phyloP scores from a whole-genome alignment of 129 eudicot genomes.

The Oenanthe sinensis region DNA sequence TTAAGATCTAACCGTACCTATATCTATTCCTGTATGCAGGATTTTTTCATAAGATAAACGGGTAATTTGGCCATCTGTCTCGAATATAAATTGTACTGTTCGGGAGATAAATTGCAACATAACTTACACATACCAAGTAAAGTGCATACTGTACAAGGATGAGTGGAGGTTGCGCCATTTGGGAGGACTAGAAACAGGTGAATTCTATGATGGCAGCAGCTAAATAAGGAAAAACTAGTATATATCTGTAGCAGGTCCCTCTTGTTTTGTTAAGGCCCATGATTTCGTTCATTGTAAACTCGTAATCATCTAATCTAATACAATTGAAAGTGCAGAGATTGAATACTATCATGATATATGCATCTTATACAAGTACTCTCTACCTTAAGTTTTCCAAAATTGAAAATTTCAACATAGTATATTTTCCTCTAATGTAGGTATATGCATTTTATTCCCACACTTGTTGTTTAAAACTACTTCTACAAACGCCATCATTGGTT shows the following conservation, averaged over 20 bases:
- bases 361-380: too few species aligned
- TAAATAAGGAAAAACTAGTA: background rate
- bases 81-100: background rate
- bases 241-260: background rate
- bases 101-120: background rate
- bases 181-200: background rate
- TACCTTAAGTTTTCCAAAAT: too few species aligned
- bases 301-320: background rate
- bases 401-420: too few species aligned
- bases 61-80: background rate
- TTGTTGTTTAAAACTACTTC: too few species aligned
- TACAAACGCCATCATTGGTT: too few species aligned
- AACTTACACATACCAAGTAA: background rate
- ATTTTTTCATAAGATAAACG: background rate
- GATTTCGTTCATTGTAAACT: background rate
- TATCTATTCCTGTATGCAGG: background rate
- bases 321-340: too few species aligned
- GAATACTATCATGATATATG: too few species aligned
- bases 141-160: background rate
- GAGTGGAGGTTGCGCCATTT: background rate
- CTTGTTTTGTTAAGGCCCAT: background rate
- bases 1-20: background rate
- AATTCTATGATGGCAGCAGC: background rate
- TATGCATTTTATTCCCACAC: too few species aligned
- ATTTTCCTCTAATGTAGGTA: too few species aligned